Evolutionary conservation across 192 early-diverging fungal species (phyloP).

Genomic region (Backusella macrospora): DNA sequence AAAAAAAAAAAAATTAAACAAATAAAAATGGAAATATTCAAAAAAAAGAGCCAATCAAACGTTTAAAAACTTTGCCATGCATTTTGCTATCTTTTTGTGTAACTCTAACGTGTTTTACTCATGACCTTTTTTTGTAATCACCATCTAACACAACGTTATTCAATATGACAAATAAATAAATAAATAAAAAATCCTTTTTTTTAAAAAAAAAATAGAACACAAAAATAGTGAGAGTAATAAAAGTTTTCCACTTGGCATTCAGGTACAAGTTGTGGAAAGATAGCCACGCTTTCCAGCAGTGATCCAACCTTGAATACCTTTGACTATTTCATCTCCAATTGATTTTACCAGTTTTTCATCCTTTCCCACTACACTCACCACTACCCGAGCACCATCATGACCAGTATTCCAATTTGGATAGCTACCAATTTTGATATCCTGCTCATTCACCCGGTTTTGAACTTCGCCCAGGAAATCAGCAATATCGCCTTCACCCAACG

Average conservation of each 20-base stretch:
- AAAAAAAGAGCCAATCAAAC: background rate
- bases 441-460: constrained; percentile 35
- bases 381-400: constrained; percentile 38
- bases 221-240: no score
- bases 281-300: background rate
- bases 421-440: constrained; percentile 53
- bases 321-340: constrained; percentile 29
- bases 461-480: constrained; percentile 39
- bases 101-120: background rate
- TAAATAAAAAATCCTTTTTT: no score
- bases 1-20: background rate
- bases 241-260: no score
- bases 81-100: background rate
- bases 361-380: constrained; percentile 57
- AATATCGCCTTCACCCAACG: constrained; percentile 49
- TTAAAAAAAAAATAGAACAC: no score
- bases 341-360: constrained; percentile 43
- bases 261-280: background rate
- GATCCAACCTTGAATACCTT: constrained; percentile 33
- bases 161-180: no score
- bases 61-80: background rate
- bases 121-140: background rate
- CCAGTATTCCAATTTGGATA: constrained; percentile 53
- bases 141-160: background rate
- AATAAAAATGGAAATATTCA: background rate